Base-by-base conservation (phyloP, 2,329 filamentous ascomycete species). In the Metarhizium robertsii region DNA sequence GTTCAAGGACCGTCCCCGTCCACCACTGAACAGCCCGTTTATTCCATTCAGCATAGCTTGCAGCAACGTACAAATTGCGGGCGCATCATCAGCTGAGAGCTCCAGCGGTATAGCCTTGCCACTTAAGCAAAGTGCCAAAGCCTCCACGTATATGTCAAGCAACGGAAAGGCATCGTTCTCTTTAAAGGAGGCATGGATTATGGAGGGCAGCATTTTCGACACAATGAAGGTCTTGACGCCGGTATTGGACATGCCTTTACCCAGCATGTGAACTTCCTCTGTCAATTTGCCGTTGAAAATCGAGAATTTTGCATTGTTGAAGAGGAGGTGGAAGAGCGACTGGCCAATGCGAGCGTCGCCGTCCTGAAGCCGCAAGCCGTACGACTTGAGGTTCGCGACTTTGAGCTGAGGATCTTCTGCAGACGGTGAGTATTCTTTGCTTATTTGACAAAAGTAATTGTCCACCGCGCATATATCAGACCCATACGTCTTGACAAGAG, bases 251-350 rank as follows among this genome's bases (percentile, higher is more conserved):
- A 83, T 75, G n/a, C 77, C 78, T 54, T 70, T 70, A 40, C 66
- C 66, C 20, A 84, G 61, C 52, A 82, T 74, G 5, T 56, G 60
- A 32, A 71, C 66, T 61, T 83, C 77, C 6, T 76, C 71, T 6
- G 62, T 63, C n/a, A 83, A 69, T 52, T 71, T 74, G 55, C 75
- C 70, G 55, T 77, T 77, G 47, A 73, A 72, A 2, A 84, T 64
- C 0, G 79, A 77, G 53, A 77, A 68, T 62, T 81, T 82, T 64
- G 81, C 81, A 64, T 78, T 81, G 60, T 79, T 79, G 62, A 76
- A 78, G 2, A 84, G 69, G 56, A 81, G 79, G 64, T 78, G 78
- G 62, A 84, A 84, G 3, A 84, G 71, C 53, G 76, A 74, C 18
- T 76, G 72, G 6, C 67, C 66, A 4, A 75, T 76, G 34, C 71